Evolutionary conservation across 2,329 filamentous ascomycete species (phyloP).

Genomic region (Aspergillus quadrilineatus): DNA sequence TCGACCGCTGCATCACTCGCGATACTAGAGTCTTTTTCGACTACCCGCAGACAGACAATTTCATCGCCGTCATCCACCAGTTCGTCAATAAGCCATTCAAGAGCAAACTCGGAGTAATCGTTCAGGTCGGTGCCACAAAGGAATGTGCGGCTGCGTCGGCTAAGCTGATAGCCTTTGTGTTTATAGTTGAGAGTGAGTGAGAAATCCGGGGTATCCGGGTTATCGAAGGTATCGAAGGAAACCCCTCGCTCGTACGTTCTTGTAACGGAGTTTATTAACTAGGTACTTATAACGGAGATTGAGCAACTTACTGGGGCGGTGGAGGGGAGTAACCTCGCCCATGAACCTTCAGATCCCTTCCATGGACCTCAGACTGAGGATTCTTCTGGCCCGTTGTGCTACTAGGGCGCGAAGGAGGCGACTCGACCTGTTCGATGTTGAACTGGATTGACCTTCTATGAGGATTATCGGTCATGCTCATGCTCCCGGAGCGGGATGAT

Average conservation of each 20-base stretch:
- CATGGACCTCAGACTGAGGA: conserved; percentile 24
- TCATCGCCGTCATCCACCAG: conserved; percentile 92
- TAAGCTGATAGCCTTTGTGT: conserved; percentile 80
- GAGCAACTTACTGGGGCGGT: conserved; percentile 39
- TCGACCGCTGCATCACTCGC: conserved; percentile 61
- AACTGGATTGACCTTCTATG: conserved; percentile 43
- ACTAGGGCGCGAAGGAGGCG: conserved; percentile 27
- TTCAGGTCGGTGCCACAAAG: conserved; percentile 90
- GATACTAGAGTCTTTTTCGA: conserved; percentile 77
- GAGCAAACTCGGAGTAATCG: conserved; percentile 84
- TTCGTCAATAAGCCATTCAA: conserved; percentile 90
- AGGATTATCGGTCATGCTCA: conserved; percentile 25
- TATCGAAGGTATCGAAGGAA: conserved; percentile 72
- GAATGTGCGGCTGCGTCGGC: conserved; percentile 79
- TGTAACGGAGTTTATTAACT: conserved; percentile 1
- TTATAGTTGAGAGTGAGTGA: conserved; percentile 82
- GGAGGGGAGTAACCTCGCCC: conserved; percentile 40
- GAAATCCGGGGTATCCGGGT: conserved; percentile 65
- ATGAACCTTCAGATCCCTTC: conserved; percentile 26
- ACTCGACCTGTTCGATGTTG: conserved; percentile 30
- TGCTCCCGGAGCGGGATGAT: conserved; percentile 17
- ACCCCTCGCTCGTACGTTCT: conserved; percentile 67
- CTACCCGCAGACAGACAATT: conserved; percentile 82
- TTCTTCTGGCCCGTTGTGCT: conserved; percentile 29
- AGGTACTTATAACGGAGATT: neutral